Percentiles rank a stretch among this genome's conserved stretches.
Conservation (phyloP, 495 filamentous ascomycete genomes). For the Aspergillus leporis region DNA sequence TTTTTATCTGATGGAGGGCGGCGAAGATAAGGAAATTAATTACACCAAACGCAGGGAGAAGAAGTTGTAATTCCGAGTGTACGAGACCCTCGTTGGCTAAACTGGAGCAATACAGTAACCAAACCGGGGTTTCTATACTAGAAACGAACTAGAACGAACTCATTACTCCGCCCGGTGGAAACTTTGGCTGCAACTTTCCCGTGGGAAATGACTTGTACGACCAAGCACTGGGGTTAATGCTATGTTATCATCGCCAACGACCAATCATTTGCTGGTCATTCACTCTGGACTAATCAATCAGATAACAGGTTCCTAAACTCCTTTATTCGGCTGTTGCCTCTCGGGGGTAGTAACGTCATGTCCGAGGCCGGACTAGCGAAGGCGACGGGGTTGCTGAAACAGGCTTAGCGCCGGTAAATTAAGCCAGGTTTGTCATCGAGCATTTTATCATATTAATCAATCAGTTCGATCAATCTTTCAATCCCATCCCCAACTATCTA, state of each 20-base stretch:
- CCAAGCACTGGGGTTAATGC: neutral
- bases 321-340: neutral
- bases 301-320: neutral
- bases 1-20: slow-evolving; percentile 17
- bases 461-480: slow-evolving; percentile 18
- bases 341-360: slow-evolving; percentile 10
- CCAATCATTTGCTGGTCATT: neutral
- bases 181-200: neutral
- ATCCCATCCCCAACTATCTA: slow-evolving; percentile 7
- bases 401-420: slow-evolving; percentile 15
- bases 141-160: slow-evolving; percentile 6
- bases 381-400: slow-evolving; percentile 17
- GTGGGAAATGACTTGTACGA: neutral
- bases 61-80: slow-evolving; percentile 11
- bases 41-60: neutral
- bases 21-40: slow-evolving; percentile 4
- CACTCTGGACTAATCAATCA: neutral
- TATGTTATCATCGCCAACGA: neutral
- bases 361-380: slow-evolving; percentile 22
- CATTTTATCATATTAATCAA: slow-evolving; percentile 14
- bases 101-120: neutral
- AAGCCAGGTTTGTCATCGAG: slow-evolving; percentile 6
- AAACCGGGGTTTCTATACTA: slow-evolving; percentile 1
- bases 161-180: neutral
- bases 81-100: slow-evolving; percentile 6